Evolutionary conservation across 75 land plant species (phyloP), one percentile per base, ranked within the genome.

Genomic region (Pseudotsuga menziesii): DNA sequence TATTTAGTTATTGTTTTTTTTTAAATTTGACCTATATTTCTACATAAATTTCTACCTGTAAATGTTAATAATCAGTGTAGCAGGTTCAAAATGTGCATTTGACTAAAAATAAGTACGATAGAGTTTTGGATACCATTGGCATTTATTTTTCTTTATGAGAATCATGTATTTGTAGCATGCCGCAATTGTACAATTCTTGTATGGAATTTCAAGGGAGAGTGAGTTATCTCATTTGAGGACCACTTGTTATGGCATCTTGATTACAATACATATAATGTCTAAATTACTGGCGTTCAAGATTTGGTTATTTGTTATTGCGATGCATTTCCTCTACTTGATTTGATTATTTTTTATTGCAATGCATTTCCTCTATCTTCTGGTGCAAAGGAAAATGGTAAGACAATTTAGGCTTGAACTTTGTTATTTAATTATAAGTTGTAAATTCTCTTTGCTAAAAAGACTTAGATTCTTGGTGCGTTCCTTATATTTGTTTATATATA

Each of bases 61-160:
- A 48, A 48, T 48, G 54, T 11, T 11, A 12, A 2, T 11, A 9
- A 48, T 48, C 54, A 48, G 0, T 48, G 54, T 48, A 12, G 79
- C 80, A 85, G 84, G 88, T 86, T 22, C 52, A 86, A 64, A 84
- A 86, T 74, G 56, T 83, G 12, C 86, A 86, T 29, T 74, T 83
- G 27, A 86, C 86, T 27, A 86, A 86, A 78, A 17, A 84, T 86
- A 77, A 86, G 64, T n/a, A n/a, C n/a, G n/a, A 80, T 86, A 44
- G 88, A 86, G 61, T 86, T 86, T 57, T 84, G 83, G 88, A 86
- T 80, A 4, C 88, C 88, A 14, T 86, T 86, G 20, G 86, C 88
- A 2, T 86, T 83, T 69, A 86, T 86, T 29, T 86, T 86, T 72
- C 76, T 86, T 54, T 83, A 83, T 59, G 88, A 83, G 80, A 86